Conservation (phyloP, 2,329 filamentous ascomycete species). For the Fusarium sp. region DNA sequence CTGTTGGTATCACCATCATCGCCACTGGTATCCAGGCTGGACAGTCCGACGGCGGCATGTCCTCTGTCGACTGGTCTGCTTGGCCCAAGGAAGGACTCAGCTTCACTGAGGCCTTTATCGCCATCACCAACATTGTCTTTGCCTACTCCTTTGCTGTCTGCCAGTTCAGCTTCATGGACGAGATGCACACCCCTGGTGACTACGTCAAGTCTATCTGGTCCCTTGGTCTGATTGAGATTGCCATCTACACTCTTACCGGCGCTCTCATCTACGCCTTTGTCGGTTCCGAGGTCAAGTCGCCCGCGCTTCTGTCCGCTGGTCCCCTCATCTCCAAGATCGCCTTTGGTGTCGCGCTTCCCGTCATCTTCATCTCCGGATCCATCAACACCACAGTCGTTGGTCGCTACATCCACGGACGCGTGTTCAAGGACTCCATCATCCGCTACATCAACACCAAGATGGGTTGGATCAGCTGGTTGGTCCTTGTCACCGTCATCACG, state of each 20-base stretch:
- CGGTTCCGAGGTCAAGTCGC: slow-evolving; percentile 72
- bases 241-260: slow-evolving; percentile 76
- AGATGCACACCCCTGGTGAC: slow-evolving; percentile 64
- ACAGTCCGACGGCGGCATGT: slow-evolving; percentile 51
- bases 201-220: slow-evolving; percentile 69
- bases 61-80: slow-evolving; percentile 57
- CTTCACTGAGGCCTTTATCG: slow-evolving; percentile 69
- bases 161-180: slow-evolving; percentile 67
- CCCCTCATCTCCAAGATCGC: slow-evolving; percentile 72
- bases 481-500: slow-evolving; percentile 70
- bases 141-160: slow-evolving; percentile 72
- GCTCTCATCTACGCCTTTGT: slow-evolving; percentile 78
- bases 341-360: slow-evolving; percentile 78
- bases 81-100: slow-evolving; percentile 61
- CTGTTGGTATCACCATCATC: slow-evolving; percentile 76
- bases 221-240: slow-evolving; percentile 72
- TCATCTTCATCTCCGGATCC: slow-evolving; percentile 80
- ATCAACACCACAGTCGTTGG: slow-evolving; percentile 69
- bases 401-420: slow-evolving; percentile 62
- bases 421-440: slow-evolving; percentile 59
- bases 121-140: slow-evolving; percentile 77
- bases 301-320: slow-evolving; percentile 76
- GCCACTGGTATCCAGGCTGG: slow-evolving; percentile 66
- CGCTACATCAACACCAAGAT: slow-evolving; percentile 63
- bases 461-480: slow-evolving; percentile 69